Evolutionary conservation across 108 stramenopile species (phyloP), one percentile per base, ranked within the genome.

Genomic region (Nitzschia palea): DNA sequence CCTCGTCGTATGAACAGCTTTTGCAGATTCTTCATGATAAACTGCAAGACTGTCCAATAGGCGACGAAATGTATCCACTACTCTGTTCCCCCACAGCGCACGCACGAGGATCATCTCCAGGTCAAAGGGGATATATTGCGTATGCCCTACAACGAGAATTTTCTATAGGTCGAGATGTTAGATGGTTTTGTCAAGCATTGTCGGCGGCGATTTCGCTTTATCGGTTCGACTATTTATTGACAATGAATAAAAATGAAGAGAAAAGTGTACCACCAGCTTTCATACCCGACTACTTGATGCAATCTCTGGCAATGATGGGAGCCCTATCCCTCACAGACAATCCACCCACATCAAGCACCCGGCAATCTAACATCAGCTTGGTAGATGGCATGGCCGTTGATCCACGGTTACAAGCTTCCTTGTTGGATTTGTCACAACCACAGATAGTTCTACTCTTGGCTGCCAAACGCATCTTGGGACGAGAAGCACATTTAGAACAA

Each of bases 111-210:
- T 10, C 10, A 8, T 10, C 54, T 3, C 70, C 72, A 29, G 48
- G 45, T 53, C 30, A 45, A 10, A 23, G 62, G 1, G 70, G 12
- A 40, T 6, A 40, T 6, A 55, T 86, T 35, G 56, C 58, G 23
- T 26, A 54, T 12, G 60, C 74, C 14, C 51, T 94, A 61, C 66
- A 80, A 53, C 80, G 85, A 12, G 88, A 85, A 33, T 87, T 78
- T 52, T 56, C 63, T 12, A 34, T 87, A 25, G 85, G 81, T 1
- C 69, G 63, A 55, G 86, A 89, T 62, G 67, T 88, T 42, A 64
- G 93, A 26, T 94, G 90, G 90, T 87, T 90, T 63, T 77, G 84
- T 65, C 85, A 88, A 20, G 85, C 91, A 18, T 23, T 90, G 30
- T 67, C 80, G 26, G 51, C 87, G 6, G 79, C 90, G 2, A 44